Conservation (phyloP, 2,329 filamentous ascomycete genomes). For the Ascochyta fabae region DNA sequence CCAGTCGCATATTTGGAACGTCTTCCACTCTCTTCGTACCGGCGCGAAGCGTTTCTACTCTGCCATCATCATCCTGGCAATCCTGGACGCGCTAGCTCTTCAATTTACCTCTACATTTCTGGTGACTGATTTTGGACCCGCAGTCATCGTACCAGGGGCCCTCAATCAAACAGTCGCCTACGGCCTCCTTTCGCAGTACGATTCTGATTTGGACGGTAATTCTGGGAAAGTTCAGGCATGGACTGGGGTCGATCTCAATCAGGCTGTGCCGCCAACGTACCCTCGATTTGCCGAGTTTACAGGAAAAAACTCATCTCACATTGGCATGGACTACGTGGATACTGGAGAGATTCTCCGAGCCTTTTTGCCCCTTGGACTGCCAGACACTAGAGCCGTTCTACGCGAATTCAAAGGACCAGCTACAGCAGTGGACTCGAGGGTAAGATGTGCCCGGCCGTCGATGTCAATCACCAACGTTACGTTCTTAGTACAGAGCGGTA, state of each 20-base stretch:
- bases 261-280: neutral
- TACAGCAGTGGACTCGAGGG: neutral
- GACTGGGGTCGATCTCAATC: neutral
- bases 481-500: neutral
- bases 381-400: neutral
- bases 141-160: neutral
- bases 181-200: neutral
- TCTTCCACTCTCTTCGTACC: neutral
- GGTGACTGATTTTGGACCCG: neutral
- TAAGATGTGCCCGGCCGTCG: neutral
- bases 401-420: neutral
- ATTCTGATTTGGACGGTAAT: neutral
- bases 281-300: slow-evolving; percentile 5
- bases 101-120: slow-evolving; percentile 10
- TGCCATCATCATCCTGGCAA: neutral
- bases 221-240: neutral
- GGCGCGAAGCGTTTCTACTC: neutral
- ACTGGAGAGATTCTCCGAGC: slow-evolving; percentile 1
- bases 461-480: neutral
- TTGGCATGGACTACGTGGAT: neutral
- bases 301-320: neutral
- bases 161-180: neutral
- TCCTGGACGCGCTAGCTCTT: neutral
- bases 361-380: neutral
- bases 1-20: slow-evolving; percentile 5